phyloP scores from a whole-genome alignment of 768 basidiomycete species.

The Candolleomyces efflorescens region DNA sequence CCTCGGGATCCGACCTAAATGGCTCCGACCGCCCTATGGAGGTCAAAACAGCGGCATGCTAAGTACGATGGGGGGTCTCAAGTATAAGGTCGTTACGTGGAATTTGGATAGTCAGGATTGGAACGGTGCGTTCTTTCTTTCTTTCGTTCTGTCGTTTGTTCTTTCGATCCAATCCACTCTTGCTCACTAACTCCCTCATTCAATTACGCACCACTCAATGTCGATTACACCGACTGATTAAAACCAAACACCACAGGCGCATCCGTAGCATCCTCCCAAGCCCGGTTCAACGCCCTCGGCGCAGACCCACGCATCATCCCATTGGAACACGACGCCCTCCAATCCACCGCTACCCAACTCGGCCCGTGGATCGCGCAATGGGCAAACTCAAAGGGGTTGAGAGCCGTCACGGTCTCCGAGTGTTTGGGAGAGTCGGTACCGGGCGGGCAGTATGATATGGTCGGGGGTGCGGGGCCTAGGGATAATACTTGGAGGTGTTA shows the following conservation, averaged over 20 bases:
- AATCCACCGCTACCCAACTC: slow-evolving; percentile 14
- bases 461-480: slow-evolving; percentile 1
- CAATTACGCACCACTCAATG: no score
- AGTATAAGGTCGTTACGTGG: slow-evolving; percentile 15
- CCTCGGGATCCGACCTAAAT: slow-evolving; percentile 14
- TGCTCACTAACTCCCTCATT: no score
- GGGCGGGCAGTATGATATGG: slow-evolving; percentile 10
- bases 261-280: slow-evolving; percentile 7
- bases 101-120: slow-evolving; percentile 14
- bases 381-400: slow-evolving; percentile 12
- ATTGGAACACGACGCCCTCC: slow-evolving; percentile 14
- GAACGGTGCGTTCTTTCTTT: slow-evolving; percentile 9
- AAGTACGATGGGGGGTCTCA: slow-evolving; percentile 5
- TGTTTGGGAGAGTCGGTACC: slow-evolving; percentile 15
- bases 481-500: slow-evolving; percentile 12
- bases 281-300: slow-evolving; percentile 11
- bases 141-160: not conserved
- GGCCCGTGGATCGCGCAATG: slow-evolving; percentile 15
- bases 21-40: slow-evolving; percentile 15
- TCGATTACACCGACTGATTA: no score
- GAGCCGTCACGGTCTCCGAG: slow-evolving; percentile 13
- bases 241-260: not conserved
- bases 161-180: not conserved
- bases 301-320: slow-evolving; percentile 13
- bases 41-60: slow-evolving; percentile 6